phyloP scores from a whole-genome alignment of 2,329 filamentous ascomycete genomes.

The Alternaria panax region DNA sequence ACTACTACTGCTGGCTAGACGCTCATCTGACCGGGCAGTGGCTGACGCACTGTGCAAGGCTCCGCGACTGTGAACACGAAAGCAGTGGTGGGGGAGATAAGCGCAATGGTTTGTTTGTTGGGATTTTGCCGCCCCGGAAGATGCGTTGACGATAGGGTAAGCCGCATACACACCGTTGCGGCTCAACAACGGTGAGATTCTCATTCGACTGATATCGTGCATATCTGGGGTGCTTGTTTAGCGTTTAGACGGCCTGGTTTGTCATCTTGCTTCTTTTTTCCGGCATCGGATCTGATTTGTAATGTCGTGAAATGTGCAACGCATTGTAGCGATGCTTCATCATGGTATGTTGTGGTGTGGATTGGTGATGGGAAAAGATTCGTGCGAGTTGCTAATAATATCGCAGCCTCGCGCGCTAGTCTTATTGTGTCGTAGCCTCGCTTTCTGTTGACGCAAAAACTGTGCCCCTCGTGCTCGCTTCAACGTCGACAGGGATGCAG shows the following conservation, averaged over 20 bases:
- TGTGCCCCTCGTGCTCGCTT: slow-evolving; percentile 22
- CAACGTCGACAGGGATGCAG: slow-evolving; percentile 1
- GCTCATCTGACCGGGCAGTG: slow-evolving; percentile 4
- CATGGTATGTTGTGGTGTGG: neutral
- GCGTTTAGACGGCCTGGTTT: neutral
- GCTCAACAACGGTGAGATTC: slow-evolving; percentile 19
- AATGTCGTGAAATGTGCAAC: neutral
- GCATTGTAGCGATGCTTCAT: neutral
- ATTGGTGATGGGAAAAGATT: slow-evolving; percentile 4
- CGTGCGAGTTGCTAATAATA: slow-evolving; percentile 8
- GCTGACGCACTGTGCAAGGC: slow-evolving; percentile 1
- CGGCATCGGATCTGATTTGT: neutral
- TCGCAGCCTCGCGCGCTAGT: slow-evolving; percentile 3
- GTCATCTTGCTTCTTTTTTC: slow-evolving; percentile 1
- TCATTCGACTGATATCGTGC: slow-evolving; percentile 6
- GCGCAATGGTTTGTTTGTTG: slow-evolving; percentile 16
- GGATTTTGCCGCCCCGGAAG: slow-evolving; percentile 20
- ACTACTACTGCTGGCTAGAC: neutral
- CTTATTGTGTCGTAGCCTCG: neutral
- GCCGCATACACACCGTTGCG: slow-evolving; percentile 14
- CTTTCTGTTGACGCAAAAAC: neutral
- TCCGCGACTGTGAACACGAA: neutral
- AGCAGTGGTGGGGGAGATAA: slow-evolving; percentile 11
- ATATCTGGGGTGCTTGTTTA: neutral
- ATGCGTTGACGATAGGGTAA: slow-evolving; percentile 4